Evolutionary conservation across 441 rosid species (phyloP), one percentile per base, ranked within the genome.

Genomic region (Pelargonium australe): DNA sequence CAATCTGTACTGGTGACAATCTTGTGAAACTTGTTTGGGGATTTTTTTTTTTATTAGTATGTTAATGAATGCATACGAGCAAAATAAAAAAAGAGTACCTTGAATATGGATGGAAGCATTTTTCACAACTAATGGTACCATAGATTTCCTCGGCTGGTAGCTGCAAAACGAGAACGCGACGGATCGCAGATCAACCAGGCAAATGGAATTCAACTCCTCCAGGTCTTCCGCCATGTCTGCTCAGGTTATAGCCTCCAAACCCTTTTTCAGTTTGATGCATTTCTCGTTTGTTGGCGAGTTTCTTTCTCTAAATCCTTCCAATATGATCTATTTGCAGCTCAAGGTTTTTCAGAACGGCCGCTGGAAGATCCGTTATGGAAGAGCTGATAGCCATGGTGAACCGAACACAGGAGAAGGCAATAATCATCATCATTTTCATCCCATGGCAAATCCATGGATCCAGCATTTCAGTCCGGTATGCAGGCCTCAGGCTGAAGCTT

Each of bases 371-470:
- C 72, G 72, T 65, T 79, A 77, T 64, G 75, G 63, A 71, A 84
- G 80, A 64, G 76, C 85, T 58, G 80, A 70, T 19, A 28, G 64
- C n/a, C 55, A 49, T 3, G 5, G n/a, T 67, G 76, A 69, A 41
- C 60, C 8, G 69, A 73, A 72, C 63, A 65, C 34, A 65, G 57
- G 55, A 11, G 71, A 63, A 41, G 73, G 72, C n/a, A n/a, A n/a
- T n/a, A n/a, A n/a, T 17, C 63, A 80, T 8, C 68, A 12, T 60
- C 73, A 45, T 49, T 9, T 79, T 41, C 41, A 13, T 12, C 55
- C 55, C 55, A 1, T 79, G 57, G 73, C 65, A 64, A 85, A 74
- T 74, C 87, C 77, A 6, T 87, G 92, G 90, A 78, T 87, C 64
- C 82, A 80, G 67, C 90, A 73, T 70, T 83, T 76, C 34, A 83